These are phyloP conservation scores for Diatrype stigma DNA, from an alignment of 2,329 filamentous ascomycete genomes.

Conservation along the genomic window DNA sequence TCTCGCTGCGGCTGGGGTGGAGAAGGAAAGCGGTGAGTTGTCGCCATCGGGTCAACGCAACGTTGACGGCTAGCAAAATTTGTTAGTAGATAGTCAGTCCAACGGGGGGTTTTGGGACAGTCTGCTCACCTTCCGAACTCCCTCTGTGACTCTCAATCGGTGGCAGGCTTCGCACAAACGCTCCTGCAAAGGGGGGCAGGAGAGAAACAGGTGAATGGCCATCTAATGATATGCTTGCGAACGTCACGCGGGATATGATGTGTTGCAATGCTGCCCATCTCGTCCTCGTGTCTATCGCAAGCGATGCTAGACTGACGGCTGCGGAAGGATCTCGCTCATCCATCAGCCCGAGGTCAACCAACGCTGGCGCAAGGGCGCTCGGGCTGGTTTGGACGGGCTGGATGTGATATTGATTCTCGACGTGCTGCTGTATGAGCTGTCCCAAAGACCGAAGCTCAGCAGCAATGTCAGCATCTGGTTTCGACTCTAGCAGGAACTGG, in stretches of 20 bases:
- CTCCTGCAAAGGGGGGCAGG: conserved; percentile 30
- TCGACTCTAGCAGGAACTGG: conserved; percentile 33
- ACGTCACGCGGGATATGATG: conserved; percentile 32
- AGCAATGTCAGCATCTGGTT: conserved; percentile 32
- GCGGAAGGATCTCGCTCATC: conserved; percentile 5
- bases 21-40: conserved; percentile 39
- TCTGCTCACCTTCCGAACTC: conserved; percentile 26
- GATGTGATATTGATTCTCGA: conserved; percentile 35
- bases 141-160: conserved; percentile 19
- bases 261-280: conserved; percentile 32
- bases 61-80: conserved; percentile 16
- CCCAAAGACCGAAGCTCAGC: conserved; percentile 29
- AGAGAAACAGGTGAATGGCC: conserved; percentile 29
- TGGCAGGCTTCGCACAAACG: conserved; percentile 26
- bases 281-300: conserved; percentile 29
- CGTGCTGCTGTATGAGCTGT: conserved; percentile 35
- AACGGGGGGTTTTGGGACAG: neutral
- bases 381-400: conserved; percentile 15
- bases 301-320: conserved; percentile 15
- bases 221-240: conserved; percentile 29
- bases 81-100: neutral
- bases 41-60: conserved; percentile 39
- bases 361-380: conserved; percentile 15
- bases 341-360: conserved; percentile 26
- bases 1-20: conserved; percentile 32